Evolutionary conservation across 2,329 filamentous ascomycete species (phyloP), one percentile per base, ranked within the genome.

Genomic region (Penicillium sp.): DNA sequence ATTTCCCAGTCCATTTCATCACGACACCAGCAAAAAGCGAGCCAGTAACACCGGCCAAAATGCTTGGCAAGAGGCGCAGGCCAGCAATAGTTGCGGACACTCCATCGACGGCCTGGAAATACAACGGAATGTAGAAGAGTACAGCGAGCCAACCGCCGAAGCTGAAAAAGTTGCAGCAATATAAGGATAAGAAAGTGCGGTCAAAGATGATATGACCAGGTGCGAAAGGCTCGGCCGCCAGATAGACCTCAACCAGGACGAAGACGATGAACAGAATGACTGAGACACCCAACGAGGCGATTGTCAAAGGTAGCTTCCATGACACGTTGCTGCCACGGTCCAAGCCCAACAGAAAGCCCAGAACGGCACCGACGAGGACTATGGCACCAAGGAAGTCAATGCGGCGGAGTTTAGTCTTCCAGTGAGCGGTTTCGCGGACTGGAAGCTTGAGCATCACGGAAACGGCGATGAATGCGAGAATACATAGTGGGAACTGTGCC

Each of bases 321-420:
- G 83, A 81, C 7, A 82, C 73, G 65, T 90, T 91, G 49, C 83
- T 84, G 27, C 87, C 88, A 42, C 81, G 79, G 64, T 92, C 87
- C 12, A 92, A 75, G 9, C 85, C 86, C 18, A 88, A 68, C 1
- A 89, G 76, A 25, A 91, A 75, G 1, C 79, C 74, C 47, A 86
- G 76, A 0, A 89, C 81, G 4, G 87, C 85, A 2, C 76, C 61
- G 24, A 88, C 77, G 13, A 92, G 80, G 15, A 81, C 75, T 25
- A 81, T 68, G 1, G 87, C 87, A 6, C 88, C 88, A 0, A 86
- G 70, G 59, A 90, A 89, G 66, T 92, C 88, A 57, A 92, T 79
- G 28, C 82, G 81, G 15, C 73, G 70, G 10, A 91, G 68, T 63
- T 89, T 89, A 31, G 76, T 66, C 54, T 76, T 77, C 84, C 84